Base-by-base conservation (phyloP, 2,329 filamentous ascomycete species). In the Salinomyces thailandicus region DNA sequence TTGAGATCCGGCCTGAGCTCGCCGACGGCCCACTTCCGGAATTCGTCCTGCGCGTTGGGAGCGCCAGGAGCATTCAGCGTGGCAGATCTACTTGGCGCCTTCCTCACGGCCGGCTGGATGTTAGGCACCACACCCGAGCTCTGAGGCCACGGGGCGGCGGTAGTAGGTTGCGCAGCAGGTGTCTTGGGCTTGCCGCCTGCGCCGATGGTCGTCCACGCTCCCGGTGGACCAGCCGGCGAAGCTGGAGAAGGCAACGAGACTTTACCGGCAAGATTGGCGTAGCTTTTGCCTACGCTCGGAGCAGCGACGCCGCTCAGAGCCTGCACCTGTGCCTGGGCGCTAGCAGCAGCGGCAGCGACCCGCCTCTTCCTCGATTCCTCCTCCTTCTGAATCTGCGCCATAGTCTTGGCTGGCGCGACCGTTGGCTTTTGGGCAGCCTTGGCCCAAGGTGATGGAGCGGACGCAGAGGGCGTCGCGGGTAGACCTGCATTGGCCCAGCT, bases 351-450 rank as follows among this genome's bases (percentile, higher is more conserved):
- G 7, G 67, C 68, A 22, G 67, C 68, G 29, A 77, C 73, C 58
- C 81, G 85, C 52, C 81, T 79, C 71, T 98, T 98, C 46, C 84
- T 79, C 13, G 73, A 72, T 57, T 96, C 91, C 55, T 98, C 91
- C 63, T 98, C 91, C 45, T 87, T 87, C 59, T 96, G 91, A 41
- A 98, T 96, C 49, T 96, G 89, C 16, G 86, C 85, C 30, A 96
- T 69, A 0, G 86, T 94, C 73, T 95, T 95, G 69, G 93, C 91
- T 8, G 63, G 66, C 58, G 51, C 30, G 26, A 61, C 57, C 28
- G 61, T 55, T 24, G 68, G 57, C 51, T 74, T 79, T 37, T 58
- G 66, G 40, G 66, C 61, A 2, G 79, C 75, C 60, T 84, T 85
- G 13, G 72, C 64, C 81, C 81, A 85, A 0, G 79, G 76, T 11